A percentile compares a stretch with the other conserved stretches of the same genome.
phyloP scores from a whole-genome alignment of 768 basidiomycete species.

The Cystofilobasidium bisporidii region DNA sequence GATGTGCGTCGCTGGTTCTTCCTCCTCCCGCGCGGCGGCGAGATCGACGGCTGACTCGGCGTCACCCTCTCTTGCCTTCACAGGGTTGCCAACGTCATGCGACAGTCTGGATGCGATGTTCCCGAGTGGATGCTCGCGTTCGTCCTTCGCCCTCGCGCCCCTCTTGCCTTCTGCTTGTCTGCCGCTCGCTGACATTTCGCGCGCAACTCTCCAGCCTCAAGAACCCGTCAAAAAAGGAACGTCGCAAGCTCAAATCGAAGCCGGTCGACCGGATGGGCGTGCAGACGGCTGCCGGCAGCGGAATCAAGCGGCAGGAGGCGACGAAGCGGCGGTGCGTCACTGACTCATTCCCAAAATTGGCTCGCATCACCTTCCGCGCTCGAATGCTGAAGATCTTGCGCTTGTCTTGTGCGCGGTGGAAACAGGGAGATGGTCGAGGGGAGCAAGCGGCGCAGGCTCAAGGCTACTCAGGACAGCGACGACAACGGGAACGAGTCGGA shows the following conservation, averaged over 20 bases:
- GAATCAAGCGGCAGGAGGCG: slow-evolving; percentile 34
- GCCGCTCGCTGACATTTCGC: not conserved
- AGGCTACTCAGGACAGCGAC: slow-evolving; percentile 30
- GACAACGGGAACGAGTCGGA: not conserved
- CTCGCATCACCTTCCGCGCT: slow-evolving; percentile 15
- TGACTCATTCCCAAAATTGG: slow-evolving; percentile 40
- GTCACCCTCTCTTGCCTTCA: not conserved
- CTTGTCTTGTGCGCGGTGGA: too few relatives aligned
- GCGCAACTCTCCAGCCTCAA: slow-evolving; percentile 46
- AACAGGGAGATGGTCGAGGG: slow-evolving; percentile 67
- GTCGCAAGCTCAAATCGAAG: slow-evolving; percentile 70
- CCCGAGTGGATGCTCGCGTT: slow-evolving; percentile 85
- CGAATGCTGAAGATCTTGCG: too few relatives aligned
- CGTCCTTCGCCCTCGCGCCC: too few relatives aligned
- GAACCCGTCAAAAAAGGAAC: slow-evolving; percentile 82
- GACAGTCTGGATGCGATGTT: slow-evolving; percentile 79
- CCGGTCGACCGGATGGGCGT: slow-evolving; percentile 54
- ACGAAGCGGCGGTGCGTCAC: slow-evolving; percentile 33
- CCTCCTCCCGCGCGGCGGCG: too few relatives aligned
- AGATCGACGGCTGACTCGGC: not conserved
- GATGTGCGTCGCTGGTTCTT: slow-evolving; percentile 44
- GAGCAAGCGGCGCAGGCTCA: slow-evolving; percentile 57
- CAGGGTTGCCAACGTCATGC: slow-evolving; percentile 91
- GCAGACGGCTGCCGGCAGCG: slow-evolving; percentile 46
- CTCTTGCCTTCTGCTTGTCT: too few relatives aligned